phyloP scores from a whole-genome alignment of 2,329 filamentous ascomycete species.

The Hirsutella rhossiliensis region DNA sequence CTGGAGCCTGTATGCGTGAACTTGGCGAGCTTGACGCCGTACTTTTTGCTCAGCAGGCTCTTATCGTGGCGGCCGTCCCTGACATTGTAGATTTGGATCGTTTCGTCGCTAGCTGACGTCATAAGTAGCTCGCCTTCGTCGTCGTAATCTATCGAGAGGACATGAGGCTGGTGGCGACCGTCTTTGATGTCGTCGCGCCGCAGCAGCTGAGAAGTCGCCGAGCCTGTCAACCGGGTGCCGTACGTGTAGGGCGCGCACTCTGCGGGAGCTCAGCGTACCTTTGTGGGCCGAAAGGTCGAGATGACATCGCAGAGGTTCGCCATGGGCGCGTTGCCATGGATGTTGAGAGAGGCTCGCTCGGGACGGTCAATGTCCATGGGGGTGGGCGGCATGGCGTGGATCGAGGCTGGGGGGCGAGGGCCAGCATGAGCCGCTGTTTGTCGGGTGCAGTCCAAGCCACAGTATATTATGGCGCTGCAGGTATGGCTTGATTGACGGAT shows the following conservation, averaged over 20 bases:
- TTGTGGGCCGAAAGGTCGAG: slow-evolving; percentile 64
- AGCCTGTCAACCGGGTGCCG: not conserved
- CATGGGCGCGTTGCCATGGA: slow-evolving; percentile 32
- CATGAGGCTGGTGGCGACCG: slow-evolving; percentile 41
- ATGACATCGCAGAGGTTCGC: slow-evolving; percentile 71
- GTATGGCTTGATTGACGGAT: not conserved
- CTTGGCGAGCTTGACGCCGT: slow-evolving; percentile 84
- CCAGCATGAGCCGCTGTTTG: not conserved
- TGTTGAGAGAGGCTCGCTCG: slow-evolving; percentile 32
- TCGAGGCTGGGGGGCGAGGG: not conserved
- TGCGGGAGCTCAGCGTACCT: slow-evolving; percentile 34
- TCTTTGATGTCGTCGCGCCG: slow-evolving; percentile 44
- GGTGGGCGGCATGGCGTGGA: slow-evolving; percentile 14
- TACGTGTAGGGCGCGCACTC: too few relatives aligned
- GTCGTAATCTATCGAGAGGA: slow-evolving; percentile 92
- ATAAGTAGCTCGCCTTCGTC: slow-evolving; percentile 89
- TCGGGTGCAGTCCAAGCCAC: too few relatives aligned
- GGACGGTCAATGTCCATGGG: slow-evolving; percentile 45
- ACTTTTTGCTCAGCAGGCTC: slow-evolving; percentile 87
- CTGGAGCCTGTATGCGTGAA: slow-evolving; percentile 88
- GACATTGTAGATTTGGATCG: slow-evolving; percentile 89
- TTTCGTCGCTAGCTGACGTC: slow-evolving; percentile 85
- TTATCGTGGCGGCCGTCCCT: slow-evolving; percentile 85
- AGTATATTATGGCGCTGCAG: too few relatives aligned
- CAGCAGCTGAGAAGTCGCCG: slow-evolving; percentile 36